Evolutionary conservation across 2,329 filamentous ascomycete species (phyloP).

Genomic region (Trichoderma sp.): DNA sequence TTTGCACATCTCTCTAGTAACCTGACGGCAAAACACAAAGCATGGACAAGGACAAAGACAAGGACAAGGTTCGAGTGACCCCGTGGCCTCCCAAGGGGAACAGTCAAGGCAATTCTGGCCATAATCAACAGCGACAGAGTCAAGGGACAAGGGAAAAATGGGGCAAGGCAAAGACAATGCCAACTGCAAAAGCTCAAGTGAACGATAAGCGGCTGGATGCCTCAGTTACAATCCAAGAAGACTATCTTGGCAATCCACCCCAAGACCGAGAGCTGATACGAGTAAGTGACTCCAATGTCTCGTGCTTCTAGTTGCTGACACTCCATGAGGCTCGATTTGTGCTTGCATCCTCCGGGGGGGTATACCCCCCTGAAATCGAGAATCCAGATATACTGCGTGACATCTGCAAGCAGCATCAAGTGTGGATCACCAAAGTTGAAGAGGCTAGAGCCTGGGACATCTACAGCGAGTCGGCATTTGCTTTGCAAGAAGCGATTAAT

Average conservation of each 20-base stretch:
- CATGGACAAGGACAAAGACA: constrained; percentile 8
- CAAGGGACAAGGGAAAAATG: not conserved
- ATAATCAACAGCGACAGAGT: not conserved
- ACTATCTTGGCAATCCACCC: constrained; percentile 28
- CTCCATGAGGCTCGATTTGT: constrained; percentile 27
- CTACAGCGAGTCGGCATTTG: constrained; percentile 23
- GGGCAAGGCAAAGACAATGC: constrained; percentile 17
- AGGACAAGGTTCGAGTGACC: not conserved
- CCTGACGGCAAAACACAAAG: not conserved
- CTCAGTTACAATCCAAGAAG: constrained; percentile 21
- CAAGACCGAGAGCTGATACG: constrained; percentile 25
- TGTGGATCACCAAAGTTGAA: constrained; percentile 32
- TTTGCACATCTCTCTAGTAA: not conserved
- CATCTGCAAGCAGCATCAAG: constrained; percentile 29
- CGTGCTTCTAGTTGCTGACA: not conserved
- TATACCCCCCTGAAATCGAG: constrained; percentile 29
- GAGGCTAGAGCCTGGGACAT: constrained; percentile 29
- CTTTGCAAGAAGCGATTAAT: constrained; percentile 29
- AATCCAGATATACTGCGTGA: constrained; percentile 26
- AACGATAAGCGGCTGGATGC: constrained; percentile 23
- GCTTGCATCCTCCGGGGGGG: constrained; percentile 28
- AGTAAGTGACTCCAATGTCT: constrained; percentile 20
- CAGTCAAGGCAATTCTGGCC: not conserved
- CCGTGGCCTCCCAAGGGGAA: not conserved
- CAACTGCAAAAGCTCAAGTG: constrained; percentile 26